A percentile compares a stretch with the other conserved stretches of the same genome.
These are phyloP conservation scores for Tremellales sp. DNA, from an alignment of 1,284 basidiomycete genomes.

Conservation along the genomic window DNA sequence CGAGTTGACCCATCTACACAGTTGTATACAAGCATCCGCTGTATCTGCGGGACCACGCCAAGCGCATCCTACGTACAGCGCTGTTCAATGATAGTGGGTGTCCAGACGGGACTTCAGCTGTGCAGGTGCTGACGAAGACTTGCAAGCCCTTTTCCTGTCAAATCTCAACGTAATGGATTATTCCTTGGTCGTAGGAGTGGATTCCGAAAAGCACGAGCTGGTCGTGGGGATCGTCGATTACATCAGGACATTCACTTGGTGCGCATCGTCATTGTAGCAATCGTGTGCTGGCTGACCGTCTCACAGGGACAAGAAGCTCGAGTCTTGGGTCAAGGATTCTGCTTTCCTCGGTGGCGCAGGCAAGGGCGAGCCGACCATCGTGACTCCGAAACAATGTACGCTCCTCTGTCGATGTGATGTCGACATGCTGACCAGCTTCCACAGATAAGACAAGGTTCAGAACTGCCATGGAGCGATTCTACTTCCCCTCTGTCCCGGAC, in stretches of 20 bases:
- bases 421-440: slow-evolving; percentile 52
- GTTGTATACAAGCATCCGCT: slow-evolving; percentile 61
- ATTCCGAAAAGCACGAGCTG: slow-evolving; percentile 72
- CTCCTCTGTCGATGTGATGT: not conserved
- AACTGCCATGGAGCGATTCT: slow-evolving; percentile 79
- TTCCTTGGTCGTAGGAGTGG: slow-evolving; percentile 91
- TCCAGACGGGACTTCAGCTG: no score
- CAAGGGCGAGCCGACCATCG: slow-evolving; percentile 85
- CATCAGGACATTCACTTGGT: slow-evolving; percentile 41
- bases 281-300: not conserved
- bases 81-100: slow-evolving; percentile 84
- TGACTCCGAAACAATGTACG: slow-evolving; percentile 58
- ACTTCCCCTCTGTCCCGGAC: slow-evolving; percentile 58
- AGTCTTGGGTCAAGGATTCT: slow-evolving; percentile 96
- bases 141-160: slow-evolving; percentile 65
- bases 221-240: slow-evolving; percentile 90
- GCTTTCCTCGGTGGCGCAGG: slow-evolving; percentile 74
- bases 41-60: slow-evolving; percentile 91
- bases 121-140: slow-evolving; percentile 9
- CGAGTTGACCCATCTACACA: slow-evolving; percentile 4
- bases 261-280: slow-evolving; percentile 48
- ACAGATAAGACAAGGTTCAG: slow-evolving; percentile 81
- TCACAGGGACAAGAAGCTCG: slow-evolving; percentile 87
- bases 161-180: slow-evolving; percentile 99
- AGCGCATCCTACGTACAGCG: slow-evolving; percentile 84